Percentiles rank a stretch among this genome's conserved stretches.
Evolutionary conservation across 202 grass and related monocot genomes (phyloP).

Genomic region (Panicum virgatum): DNA sequence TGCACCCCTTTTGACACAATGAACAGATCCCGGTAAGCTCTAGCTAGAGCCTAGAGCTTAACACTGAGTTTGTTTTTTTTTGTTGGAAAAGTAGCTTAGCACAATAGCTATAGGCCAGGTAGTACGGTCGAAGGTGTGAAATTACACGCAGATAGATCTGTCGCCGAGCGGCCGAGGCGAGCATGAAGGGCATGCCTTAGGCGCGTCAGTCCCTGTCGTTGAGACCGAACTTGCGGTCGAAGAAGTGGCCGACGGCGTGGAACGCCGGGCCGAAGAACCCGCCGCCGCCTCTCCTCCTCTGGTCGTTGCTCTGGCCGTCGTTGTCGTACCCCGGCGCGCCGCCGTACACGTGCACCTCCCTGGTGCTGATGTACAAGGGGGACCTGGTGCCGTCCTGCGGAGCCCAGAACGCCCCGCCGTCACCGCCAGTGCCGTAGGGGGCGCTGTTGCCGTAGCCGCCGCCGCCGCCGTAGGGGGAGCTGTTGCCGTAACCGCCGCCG

Average conservation of each 20-base stretch:
- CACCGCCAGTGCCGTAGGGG: background rate
- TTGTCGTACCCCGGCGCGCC: background rate
- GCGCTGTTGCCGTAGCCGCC: background rate
- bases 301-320: background rate
- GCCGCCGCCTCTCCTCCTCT: background rate
- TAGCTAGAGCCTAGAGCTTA: background rate
- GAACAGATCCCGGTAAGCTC: background rate
- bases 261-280: slow-evolving; percentile 47
- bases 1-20: background rate
- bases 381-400: slow-evolving; percentile 8
- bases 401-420: too few species aligned
- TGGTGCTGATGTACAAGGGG: slow-evolving; percentile 37
- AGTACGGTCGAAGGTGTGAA: background rate
- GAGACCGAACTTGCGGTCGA: slow-evolving; percentile 46
- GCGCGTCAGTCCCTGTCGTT: background rate
- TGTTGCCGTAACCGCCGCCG: background rate
- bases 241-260: slow-evolving; percentile 36
- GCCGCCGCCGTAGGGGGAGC: background rate
- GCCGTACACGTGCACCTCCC: slow-evolving; percentile 38
- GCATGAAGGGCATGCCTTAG: too few species aligned
- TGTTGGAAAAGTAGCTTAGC: background rate
- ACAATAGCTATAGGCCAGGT: background rate
- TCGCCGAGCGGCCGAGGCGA: background rate
- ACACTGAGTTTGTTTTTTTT: background rate
- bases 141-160: background rate